Base-by-base conservation (phyloP, 306 rosid genomes). In the Citrullus mucosospermus region DNA sequence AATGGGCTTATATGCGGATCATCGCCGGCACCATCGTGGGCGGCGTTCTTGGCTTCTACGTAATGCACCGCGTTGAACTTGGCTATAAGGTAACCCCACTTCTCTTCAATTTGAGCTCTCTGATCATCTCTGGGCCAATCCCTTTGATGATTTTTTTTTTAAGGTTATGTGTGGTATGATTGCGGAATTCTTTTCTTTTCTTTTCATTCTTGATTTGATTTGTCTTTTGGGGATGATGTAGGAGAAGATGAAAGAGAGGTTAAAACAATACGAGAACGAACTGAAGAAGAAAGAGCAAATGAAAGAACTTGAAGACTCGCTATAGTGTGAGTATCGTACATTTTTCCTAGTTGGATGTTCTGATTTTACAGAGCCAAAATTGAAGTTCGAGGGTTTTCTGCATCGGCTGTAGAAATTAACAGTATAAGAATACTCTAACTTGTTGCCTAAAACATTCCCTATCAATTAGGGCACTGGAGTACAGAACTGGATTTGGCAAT, bases 31-130 rank as follows among this genome's bases (percentile, higher is more conserved):
- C 94, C 32, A 85, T 91, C 69, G 8, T 87, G 10, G 96, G 94
- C 61, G 94, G 94, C 75, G 79, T 83, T 68, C 90, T 94, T 71
- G 97, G 96, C 79, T 94, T 94, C 92, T 94, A 94, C 57, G 93
- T 87, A 72, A 94, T 92, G 97, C 95, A 92, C 78, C 92, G 89
- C 53, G 9, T 85, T 32, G 97, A 92, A 85, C 76, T 34, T 17
- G 80, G 84, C 82, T 92, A 92, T 78, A 91, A 92, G 98, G 98
- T 92, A 57, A 67, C 54, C 9, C 25, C 53, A 10, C 39, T 36
- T 70, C 82, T 6, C 16, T 46, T 43, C 39, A 48, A 48, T 48
- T 48, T 48, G 5, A 48, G 54, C 4, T 46, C 3, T 46, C 51
- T 46, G 6, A 46, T 46, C 51, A 46, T 8, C 46, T 7, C 44